Base-by-base conservation (phyloP, 768 basidiomycete species). In the Cystofilobasidium macerans region DNA sequence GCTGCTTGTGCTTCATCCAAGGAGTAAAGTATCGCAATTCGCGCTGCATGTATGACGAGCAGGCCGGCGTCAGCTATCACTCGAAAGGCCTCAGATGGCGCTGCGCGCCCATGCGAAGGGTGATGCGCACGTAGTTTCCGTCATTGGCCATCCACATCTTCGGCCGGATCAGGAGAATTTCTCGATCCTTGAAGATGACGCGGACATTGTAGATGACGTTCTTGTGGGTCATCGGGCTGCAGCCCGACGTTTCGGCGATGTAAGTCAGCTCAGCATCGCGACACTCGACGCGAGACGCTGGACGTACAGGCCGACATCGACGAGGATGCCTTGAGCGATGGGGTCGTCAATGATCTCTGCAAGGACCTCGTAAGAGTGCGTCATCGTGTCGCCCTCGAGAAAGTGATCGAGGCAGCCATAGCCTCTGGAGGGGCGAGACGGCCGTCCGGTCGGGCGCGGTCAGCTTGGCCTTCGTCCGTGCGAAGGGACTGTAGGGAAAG, bases 101-200 rank as follows among this genome's bases (percentile, higher is more conserved):
- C n/a, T n/a, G n/a, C n/a, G n/a, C n/a, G n/a, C n/a, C n/a, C n/a
- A n/a, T n/a, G n/a, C n/a, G n/a, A n/a, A 32, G 24, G 36, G n/a
- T 18, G 13, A 24, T 5, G 78, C 76, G 81, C 80, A 70, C 95
- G 75, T 99, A 99, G 73, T 98, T 98, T 4, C 95, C 95, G 72
- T 95, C 91, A 73, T 98, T 98, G 1, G 95, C 95, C 53, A 99
- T 80, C 95, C 95, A 99, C 93, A 99, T 93, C 79, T 98, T 99
- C 0, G 95, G 95, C 28, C 95, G 85, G 69, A 99, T 98, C 69
- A 97, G 84, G 0, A 97, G 77, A 67, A 99, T 92, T 77, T 89
- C 82, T 63, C 84, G 81, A 77, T 92, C 81, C 73, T 90, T 82
- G 48, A 93, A 83, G 74, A 98, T 86, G 40, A 98, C 81, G 24